Conservation (phyloP, 2,329 filamentous ascomycete species). For the Fusarium bactridioides region DNA sequence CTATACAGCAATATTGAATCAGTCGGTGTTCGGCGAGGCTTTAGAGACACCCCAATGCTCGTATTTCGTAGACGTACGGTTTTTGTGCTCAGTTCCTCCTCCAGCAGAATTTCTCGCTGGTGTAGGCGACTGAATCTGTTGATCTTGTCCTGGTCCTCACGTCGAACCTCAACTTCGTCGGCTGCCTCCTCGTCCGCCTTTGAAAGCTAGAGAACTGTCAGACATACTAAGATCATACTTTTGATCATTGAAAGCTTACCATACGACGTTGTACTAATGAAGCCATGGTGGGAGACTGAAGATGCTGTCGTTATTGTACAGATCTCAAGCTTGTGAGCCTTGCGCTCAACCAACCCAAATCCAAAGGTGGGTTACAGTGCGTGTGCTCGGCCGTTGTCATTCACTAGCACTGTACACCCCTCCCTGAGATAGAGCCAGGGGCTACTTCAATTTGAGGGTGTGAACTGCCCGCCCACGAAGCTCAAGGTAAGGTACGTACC, state of each 20-base stretch:
- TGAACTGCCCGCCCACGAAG: background rate
- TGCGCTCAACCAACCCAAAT: conserved; percentile 25
- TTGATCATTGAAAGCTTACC: conserved; percentile 50
- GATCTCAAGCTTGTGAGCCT: conserved; percentile 22
- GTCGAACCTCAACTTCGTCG: conserved; percentile 91
- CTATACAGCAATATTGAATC: conserved; percentile 56
- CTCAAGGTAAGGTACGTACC: conserved; percentile 31
- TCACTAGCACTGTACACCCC: conserved; percentile 33
- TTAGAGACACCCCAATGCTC: too few species aligned
- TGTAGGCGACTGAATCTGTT: conserved; percentile 96
- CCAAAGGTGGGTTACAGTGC: conserved; percentile 42
- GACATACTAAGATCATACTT: background rate
- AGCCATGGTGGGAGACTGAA: conserved; percentile 44
- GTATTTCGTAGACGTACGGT: conserved; percentile 64
- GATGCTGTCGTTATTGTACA: conserved; percentile 21
- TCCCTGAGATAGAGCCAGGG: conserved; percentile 9
- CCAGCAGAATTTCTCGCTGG: conserved; percentile 79
- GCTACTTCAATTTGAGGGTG: background rate
- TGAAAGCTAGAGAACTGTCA: conserved; percentile 70
- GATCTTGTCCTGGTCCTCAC: conserved; percentile 98
- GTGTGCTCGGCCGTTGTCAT: background rate
- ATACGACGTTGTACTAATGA: conserved; percentile 67
- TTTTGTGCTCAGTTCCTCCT: conserved; percentile 83
- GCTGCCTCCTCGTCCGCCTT: conserved; percentile 88
- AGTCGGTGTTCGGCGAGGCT: conserved; percentile 16